Evolutionary conservation across 192 early-diverging fungal genomes (phyloP).

Genomic region (Gonapodya prolifera): DNA sequence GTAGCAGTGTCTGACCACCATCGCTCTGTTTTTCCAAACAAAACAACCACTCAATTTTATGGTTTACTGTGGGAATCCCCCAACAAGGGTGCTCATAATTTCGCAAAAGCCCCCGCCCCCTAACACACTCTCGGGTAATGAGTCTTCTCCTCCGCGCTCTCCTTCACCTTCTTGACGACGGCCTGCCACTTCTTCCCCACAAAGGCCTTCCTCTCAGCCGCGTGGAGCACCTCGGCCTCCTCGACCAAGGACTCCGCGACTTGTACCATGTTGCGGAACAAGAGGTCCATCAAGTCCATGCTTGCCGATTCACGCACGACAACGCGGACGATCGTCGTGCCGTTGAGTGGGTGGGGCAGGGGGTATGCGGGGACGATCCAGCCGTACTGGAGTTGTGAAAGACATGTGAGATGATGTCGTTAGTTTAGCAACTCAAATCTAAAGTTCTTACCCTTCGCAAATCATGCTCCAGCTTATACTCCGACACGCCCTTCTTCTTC

Average conservation of each 20-base stretch:
- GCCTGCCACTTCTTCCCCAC: not conserved
- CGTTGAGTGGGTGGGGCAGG: conserved; percentile 35
- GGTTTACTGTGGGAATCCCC: too few species aligned
- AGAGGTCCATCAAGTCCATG: conserved; percentile 31
- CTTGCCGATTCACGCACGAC: conserved; percentile 50
- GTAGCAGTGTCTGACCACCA: too few species aligned
- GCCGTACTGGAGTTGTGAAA: conserved; percentile 45
- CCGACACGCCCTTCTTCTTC: conserved; percentile 2
- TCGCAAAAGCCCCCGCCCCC: not conserved
- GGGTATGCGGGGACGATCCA: conserved; percentile 71
- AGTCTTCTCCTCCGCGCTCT: not conserved
- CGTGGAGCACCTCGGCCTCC: not conserved
- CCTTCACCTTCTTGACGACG: not conserved
- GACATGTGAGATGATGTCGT: conserved; percentile 9
- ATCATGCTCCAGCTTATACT: conserved; percentile 9
- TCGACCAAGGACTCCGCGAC: conserved; percentile 32
- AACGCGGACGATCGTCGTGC: conserved; percentile 45
- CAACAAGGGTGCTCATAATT: too few species aligned
- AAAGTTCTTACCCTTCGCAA: conserved; percentile 11
- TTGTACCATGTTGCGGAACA: conserved; percentile 39
- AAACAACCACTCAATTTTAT: too few species aligned
- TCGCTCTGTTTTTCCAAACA: too few species aligned
- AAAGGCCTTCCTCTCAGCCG: not conserved
- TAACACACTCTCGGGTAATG: not conserved
- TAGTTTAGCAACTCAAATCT: conserved; percentile 10